Conservation (phyloP, 2,329 filamentous ascomycete genomes). For the Bimuria novae-zelandiae region DNA sequence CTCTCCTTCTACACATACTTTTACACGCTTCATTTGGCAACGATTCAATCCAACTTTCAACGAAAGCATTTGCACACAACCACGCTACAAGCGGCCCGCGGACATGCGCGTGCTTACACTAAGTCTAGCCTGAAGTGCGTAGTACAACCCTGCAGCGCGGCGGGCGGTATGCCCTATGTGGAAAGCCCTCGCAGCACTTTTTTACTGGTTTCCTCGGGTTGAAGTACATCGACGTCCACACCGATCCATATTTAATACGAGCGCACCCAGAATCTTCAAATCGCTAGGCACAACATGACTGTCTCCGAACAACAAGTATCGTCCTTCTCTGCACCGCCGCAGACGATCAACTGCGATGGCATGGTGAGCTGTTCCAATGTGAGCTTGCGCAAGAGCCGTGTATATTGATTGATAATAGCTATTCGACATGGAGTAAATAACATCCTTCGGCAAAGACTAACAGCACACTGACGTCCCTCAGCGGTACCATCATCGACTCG, state of each 20-base stretch:
- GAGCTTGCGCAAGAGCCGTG: not conserved
- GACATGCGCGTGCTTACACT: too few species aligned
- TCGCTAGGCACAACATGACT: slow-evolving; percentile 27
- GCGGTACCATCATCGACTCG: slow-evolving; percentile 83
- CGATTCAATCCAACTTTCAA: too few species aligned
- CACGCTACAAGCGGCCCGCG: too few species aligned
- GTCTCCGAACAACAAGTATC: slow-evolving; percentile 37
- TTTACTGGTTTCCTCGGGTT: too few species aligned
- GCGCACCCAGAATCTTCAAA: not conserved
- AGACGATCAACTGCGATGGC: slow-evolving; percentile 49
- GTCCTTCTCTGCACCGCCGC: slow-evolving; percentile 49
- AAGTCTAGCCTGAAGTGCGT: too few species aligned
- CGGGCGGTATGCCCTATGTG: slow-evolving; percentile 22
- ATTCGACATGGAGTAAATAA: slow-evolving; percentile 42
- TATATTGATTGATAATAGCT: slow-evolving; percentile 20
- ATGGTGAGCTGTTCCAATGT: slow-evolving; percentile 38
- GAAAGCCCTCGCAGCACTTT: slow-evolving; percentile 15
- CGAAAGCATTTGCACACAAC: too few species aligned
- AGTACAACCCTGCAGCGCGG: too few species aligned
- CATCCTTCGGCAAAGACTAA: not conserved
- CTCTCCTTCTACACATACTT: too few species aligned
- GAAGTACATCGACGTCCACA: not conserved
- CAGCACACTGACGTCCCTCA: slow-evolving; percentile 16
- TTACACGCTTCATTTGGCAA: too few species aligned
- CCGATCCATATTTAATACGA: too few species aligned